Percentiles rank a stretch among this genome's conserved stretches.
phyloP scores from a whole-genome alignment of 2,329 filamentous ascomycete genomes.

The Acephala macrosclerotiorum region DNA sequence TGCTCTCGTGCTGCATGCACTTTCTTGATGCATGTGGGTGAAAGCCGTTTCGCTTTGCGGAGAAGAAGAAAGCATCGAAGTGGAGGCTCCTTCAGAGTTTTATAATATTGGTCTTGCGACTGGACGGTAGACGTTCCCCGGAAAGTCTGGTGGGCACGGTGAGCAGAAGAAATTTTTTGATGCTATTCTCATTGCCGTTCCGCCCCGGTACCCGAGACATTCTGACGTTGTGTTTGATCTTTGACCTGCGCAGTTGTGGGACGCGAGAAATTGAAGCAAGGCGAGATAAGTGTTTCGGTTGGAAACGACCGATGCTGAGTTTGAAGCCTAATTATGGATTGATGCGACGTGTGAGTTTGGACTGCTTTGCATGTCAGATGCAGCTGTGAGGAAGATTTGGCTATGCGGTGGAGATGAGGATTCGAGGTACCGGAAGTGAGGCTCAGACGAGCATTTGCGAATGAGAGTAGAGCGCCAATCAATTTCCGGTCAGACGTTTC shows the following conservation, averaged over 20 bases:
- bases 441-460: background rate
- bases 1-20: background rate
- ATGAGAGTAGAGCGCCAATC: background rate
- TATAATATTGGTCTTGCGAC: background rate
- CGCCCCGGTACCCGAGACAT: slow-evolving; percentile 4
- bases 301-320: background rate
- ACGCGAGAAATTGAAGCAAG: background rate
- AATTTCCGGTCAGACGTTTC: background rate
- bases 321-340: background rate
- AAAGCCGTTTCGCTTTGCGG: background rate
- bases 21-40: slow-evolving; percentile 4
- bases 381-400: background rate
- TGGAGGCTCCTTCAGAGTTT: too few relatives aligned
- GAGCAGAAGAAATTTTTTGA: background rate
- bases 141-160: background rate
- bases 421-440: background rate
- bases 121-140: too few relatives aligned
- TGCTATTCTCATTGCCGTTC: background rate
- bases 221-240: background rate
- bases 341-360: background rate
- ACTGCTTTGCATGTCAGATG: background rate
- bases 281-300: background rate
- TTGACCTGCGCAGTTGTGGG: background rate
- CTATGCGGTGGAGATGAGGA: background rate
- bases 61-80: too few relatives aligned